Evolutionary conservation across 2,329 filamentous ascomycete species (phyloP).

Genomic region (Aspergillus tubingensis): DNA sequence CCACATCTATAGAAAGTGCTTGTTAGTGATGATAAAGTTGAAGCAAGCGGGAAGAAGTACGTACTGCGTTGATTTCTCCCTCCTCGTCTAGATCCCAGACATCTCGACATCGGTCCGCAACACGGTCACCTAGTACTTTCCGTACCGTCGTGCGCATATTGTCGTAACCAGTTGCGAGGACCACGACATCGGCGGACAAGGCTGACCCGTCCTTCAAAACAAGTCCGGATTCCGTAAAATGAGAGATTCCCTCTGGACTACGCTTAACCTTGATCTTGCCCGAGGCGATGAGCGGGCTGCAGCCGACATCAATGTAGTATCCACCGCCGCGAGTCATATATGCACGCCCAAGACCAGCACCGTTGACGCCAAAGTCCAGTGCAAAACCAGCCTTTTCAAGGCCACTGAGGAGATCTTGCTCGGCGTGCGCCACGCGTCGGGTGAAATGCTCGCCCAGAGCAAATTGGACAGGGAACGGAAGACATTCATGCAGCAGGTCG

Average conservation of each 20-base stretch:
- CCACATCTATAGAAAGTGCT: conserved; percentile 44
- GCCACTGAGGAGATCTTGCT: conserved; percentile 48
- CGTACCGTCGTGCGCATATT: conserved; percentile 67
- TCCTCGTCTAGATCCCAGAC: conserved; percentile 64
- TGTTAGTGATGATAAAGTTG: background rate
- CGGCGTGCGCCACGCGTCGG: conserved; percentile 42
- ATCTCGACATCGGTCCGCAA: conserved; percentile 59
- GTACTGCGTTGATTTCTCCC: conserved; percentile 54
- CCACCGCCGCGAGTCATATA: conserved; percentile 56
- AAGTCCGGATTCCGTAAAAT: conserved; percentile 51
- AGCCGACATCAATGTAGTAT: conserved; percentile 62
- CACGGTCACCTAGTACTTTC: conserved; percentile 62
- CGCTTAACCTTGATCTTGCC: conserved; percentile 64
- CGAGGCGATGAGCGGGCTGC: conserved; percentile 56
- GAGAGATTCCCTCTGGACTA: conserved; percentile 54
- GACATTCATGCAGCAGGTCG: conserved; percentile 50
- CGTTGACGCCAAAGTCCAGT: conserved; percentile 43
- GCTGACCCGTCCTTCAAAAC: conserved; percentile 57
- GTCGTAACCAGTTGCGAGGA: conserved; percentile 66
- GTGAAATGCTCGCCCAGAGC: conserved; percentile 49
- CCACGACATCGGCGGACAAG: conserved; percentile 63
- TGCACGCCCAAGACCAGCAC: conserved; percentile 45
- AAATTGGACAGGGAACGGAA: conserved; percentile 52
- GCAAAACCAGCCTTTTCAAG: conserved; percentile 51
- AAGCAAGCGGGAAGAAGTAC: conserved; percentile 1